phyloP scores from a whole-genome alignment of 345 rosid genomes.

The Aquilaria yunnanensis region DNA sequence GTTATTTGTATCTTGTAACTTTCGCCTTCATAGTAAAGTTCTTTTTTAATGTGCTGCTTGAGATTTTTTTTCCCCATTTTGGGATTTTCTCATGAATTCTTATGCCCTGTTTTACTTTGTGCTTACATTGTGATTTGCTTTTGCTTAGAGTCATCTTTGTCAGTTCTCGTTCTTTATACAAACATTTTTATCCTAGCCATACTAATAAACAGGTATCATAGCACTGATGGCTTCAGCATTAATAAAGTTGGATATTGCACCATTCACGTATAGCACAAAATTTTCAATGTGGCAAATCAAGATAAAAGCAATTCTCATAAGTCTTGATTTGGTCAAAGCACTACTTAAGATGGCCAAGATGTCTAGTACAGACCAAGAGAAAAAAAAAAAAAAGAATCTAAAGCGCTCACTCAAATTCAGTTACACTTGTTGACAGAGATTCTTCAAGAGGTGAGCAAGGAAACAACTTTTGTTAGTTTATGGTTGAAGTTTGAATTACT shows the following conservation, averaged over 20 bases:
- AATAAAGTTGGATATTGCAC: too few species aligned
- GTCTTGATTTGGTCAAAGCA: neutral
- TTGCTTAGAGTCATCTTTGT: too few species aligned
- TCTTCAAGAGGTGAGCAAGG: neutral
- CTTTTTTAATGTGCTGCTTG: neutral
- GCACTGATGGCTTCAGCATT: too few species aligned
- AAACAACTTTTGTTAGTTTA: neutral
- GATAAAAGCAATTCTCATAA: neutral
- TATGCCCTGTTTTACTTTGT: neutral
- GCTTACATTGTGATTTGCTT: too few species aligned
- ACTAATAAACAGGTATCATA: too few species aligned
- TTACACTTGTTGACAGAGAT: neutral
- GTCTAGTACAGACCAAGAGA: neutral
- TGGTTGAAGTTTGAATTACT: neutral
- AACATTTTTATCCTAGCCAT: too few species aligned
- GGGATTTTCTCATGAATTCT: neutral
- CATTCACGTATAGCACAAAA: too few species aligned
- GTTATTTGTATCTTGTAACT: too few species aligned
- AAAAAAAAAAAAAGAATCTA: too few species aligned
- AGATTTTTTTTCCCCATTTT: neutral
- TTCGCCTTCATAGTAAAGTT: neutral
- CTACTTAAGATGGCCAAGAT: neutral
- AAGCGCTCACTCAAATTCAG: neutral
- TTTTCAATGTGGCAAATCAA: neutral
- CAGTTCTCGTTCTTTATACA: too few species aligned